Conservation (phyloP, 768 basidiomycete genomes). For the Mycena galopus region DNA sequence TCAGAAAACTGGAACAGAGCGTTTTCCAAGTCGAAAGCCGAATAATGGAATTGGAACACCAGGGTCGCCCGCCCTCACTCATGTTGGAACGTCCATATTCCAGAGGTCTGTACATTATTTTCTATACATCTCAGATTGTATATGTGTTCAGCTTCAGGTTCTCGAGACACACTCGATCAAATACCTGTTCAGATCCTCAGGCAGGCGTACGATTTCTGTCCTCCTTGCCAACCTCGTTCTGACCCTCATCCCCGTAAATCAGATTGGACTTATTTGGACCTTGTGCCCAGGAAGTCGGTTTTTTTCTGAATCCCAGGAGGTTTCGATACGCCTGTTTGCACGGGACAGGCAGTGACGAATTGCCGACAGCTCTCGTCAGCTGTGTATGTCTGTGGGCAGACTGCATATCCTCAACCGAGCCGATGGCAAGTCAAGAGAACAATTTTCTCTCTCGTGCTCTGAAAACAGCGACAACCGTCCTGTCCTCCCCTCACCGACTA, state of each 20-base stretch:
- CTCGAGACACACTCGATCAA: background rate
- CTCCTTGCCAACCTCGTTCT: background rate
- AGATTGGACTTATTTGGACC: conserved; percentile 21
- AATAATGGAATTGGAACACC: conserved; percentile 46
- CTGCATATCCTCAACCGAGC: conserved; percentile 37
- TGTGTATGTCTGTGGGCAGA: conserved; percentile 49
- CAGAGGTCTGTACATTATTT: too few relatives aligned
- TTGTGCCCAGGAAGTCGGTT: conserved; percentile 11
- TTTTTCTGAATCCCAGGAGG: conserved; percentile 26
- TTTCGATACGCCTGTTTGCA: conserved; percentile 15
- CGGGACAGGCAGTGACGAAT: background rate
- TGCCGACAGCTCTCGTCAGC: conserved; percentile 40
- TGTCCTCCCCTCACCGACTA: conserved; percentile 48
- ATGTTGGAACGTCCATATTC: conserved; percentile 43
- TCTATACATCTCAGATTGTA: background rate
- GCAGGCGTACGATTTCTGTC: conserved; percentile 7
- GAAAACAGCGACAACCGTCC: conserved; percentile 41
- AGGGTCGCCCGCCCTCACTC: conserved; percentile 22
- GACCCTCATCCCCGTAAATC: background rate
- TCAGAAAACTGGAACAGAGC: conserved; percentile 54
- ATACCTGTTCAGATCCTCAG: background rate
- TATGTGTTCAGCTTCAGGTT: background rate
- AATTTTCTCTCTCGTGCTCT: conserved; percentile 51
- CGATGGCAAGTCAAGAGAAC: conserved; percentile 38
- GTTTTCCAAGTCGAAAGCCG: conserved; percentile 51